phyloP scores from a whole-genome alignment of 768 basidiomycete species.

The Tylopilus plumbeoviolaceoides region DNA sequence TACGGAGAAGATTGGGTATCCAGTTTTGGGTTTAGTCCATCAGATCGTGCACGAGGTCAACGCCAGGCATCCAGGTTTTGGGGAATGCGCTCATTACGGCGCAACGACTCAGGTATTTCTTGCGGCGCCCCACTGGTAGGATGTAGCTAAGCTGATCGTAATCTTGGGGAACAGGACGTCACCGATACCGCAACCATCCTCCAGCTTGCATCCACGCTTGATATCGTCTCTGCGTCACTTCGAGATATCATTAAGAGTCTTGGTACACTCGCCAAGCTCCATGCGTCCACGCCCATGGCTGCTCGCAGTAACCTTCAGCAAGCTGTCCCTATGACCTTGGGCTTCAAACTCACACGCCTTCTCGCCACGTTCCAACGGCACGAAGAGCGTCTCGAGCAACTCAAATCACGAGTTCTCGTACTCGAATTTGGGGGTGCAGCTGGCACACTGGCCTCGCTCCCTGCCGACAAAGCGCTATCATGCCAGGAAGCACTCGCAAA shows the following conservation, averaged over 20 bases:
- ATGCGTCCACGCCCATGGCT: conserved; percentile 41
- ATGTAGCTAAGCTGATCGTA: not conserved
- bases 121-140: not conserved
- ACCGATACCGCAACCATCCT: conserved; percentile 45
- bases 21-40: conserved; percentile 41
- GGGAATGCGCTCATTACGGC: conserved; percentile 48
- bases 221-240: conserved; percentile 30
- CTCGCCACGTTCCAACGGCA: conserved; percentile 42
- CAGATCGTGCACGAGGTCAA: conserved; percentile 41
- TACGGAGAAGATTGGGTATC: conserved; percentile 43
- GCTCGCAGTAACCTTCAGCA: conserved; percentile 47
- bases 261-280: conserved; percentile 24
- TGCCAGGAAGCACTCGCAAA: conserved; percentile 25
- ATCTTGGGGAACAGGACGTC: conserved; percentile 35
- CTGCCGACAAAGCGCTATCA: conserved; percentile 30
- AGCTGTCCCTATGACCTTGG: conserved; percentile 45
- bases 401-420: conserved; percentile 36
- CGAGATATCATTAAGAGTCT: conserved; percentile 29
- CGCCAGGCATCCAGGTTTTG: conserved; percentile 29
- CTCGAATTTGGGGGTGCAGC: conserved; percentile 45
- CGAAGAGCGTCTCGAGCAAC: conserved; percentile 33
- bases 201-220: conserved; percentile 39
- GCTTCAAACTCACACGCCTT: conserved; percentile 45
- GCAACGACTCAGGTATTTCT: conserved; percentile 43
- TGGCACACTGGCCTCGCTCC: conserved; percentile 42